Evolutionary conservation across 2,329 filamentous ascomycete genomes (phyloP), one percentile per base, ranked within the genome.

Genomic region (Talaromyces sp.): DNA sequence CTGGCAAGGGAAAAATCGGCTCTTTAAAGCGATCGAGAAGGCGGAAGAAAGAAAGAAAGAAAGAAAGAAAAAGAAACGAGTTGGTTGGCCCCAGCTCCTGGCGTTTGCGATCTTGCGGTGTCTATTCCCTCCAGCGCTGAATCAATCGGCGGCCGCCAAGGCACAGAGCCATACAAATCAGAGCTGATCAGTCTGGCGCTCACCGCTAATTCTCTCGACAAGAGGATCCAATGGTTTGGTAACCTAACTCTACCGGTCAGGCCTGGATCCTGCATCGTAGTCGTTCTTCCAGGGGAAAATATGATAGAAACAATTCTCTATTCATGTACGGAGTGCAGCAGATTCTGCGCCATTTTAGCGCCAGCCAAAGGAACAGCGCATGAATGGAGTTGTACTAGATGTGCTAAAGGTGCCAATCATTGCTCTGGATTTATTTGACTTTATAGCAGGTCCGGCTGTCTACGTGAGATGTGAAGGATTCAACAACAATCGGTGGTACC

Each of bases 161-260:
- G 35, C 33, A 31, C 31, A 52, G 31, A 35, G 16, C 40, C 58
- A 52, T 52, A 23, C 33, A 48, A 60, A 50, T 39, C 48, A 28
- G 58, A 52, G 58, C 58, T 52, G 58, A 60, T 60, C 58, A 40
- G 31, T 50, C 58, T 39, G 33, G 33, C 58, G 58, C 58, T 60
- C 58, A 60, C 58, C 58, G 58, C 58, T 60, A 60, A 48, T 60
- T 60, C 50, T 21, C 28, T 25, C 12, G 42, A 46, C 42, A 44
- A 25, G 21, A 50, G 23, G 37, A 58, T 59, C 57, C 57, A 59
- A 59, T 46, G 57, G 57, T 37, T 42, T 48, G 44, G 44, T 54
- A 54, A 35, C 50, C 50, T 54, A 33, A 54, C 12, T 37, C 31
- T 50, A 35, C 31, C 31, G 50, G 50, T 35, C 50, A 52, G 48